Conservation (phyloP, 768 basidiomycete species). For the Collybia nuda region DNA sequence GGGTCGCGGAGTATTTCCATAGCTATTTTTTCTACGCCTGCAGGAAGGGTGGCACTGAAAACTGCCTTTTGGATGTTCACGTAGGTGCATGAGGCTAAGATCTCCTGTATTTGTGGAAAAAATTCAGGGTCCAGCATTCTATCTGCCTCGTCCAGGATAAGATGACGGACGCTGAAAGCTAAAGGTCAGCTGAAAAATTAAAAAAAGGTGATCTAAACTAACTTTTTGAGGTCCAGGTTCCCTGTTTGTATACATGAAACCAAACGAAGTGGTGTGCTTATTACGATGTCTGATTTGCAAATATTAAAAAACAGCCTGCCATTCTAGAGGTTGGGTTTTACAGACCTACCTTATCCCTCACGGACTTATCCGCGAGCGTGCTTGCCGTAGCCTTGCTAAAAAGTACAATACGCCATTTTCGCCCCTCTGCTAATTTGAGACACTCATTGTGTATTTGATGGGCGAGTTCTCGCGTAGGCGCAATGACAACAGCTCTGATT, state of each 20-base stretch:
- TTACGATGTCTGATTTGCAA: conserved; percentile 70
- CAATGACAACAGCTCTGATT: conserved; percentile 77
- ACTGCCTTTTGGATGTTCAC: conserved; percentile 78
- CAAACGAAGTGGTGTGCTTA: conserved; percentile 89
- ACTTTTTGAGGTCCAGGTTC: conserved; percentile 72
- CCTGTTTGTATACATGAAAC: conserved; percentile 77
- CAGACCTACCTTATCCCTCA: conserved; percentile 76
- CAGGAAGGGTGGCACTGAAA: conserved; percentile 94
- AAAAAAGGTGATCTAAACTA: conserved; percentile 22
- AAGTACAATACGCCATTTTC: conserved; percentile 80
- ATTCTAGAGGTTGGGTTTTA: conserved; percentile 13
- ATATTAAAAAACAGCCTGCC: background rate
- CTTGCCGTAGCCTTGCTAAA: conserved; percentile 90
- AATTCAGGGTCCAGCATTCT: conserved; percentile 90
- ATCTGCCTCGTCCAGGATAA: conserved; percentile 90
- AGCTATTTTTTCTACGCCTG: conserved; percentile 82
- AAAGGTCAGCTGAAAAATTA: conserved; percentile 1
- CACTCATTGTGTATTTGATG: conserved; percentile 95
- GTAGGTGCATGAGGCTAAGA: conserved; percentile 75
- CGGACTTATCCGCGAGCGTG: conserved; percentile 71
- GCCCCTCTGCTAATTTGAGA: conserved; percentile 73
- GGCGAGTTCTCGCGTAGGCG: conserved; percentile 94
- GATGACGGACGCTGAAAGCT: conserved; percentile 71
- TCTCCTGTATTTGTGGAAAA: conserved; percentile 83
- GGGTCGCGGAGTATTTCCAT: conserved; percentile 84